These are phyloP conservation scores for Aureobasidium leucospermi DNA, from an alignment of 2,329 filamentous ascomycete species.

Conservation along the genomic window DNA sequence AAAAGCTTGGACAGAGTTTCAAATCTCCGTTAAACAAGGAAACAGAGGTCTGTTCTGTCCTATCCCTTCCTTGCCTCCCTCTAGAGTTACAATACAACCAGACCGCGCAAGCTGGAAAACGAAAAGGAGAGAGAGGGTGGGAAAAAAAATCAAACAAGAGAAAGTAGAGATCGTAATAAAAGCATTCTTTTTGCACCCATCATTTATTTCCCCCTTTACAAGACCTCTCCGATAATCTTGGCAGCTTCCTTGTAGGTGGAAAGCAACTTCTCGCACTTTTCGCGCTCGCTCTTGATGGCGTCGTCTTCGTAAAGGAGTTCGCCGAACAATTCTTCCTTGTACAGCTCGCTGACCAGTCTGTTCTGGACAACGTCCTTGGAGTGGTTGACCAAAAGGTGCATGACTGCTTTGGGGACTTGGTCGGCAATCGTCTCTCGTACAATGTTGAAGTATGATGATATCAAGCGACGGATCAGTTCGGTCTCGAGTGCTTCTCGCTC, in stretches of 20 bases:
- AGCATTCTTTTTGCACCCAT: neutral
- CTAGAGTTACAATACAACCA: neutral
- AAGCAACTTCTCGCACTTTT: conserved; percentile 96
- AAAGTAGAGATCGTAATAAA: too few relatives aligned
- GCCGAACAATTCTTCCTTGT: conserved; percentile 83
- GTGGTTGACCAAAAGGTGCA: conserved; percentile 97
- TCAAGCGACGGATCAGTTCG: conserved; percentile 90
- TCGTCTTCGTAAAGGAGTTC: conserved; percentile 97
- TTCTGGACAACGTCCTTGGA: conserved; percentile 98
- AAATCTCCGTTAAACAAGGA: too few relatives aligned
- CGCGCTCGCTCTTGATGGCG: conserved; percentile 90
- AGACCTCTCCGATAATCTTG: conserved; percentile 94
- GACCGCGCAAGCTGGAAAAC: too few relatives aligned
- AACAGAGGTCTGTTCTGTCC: too few relatives aligned
- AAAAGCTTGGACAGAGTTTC: neutral
- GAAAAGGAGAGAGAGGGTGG: too few relatives aligned
- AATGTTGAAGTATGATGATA: conserved; percentile 98
- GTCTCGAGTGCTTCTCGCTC: conserved; percentile 97
- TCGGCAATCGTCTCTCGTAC: conserved; percentile 98
- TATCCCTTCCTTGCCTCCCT: neutral
- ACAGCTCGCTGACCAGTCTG: conserved; percentile 87
- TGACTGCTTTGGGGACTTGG: conserved; percentile 96
- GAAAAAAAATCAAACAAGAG: too few relatives aligned
- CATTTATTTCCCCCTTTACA: conserved; percentile 45
- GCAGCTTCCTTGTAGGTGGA: conserved; percentile 95